Evolutionary conservation across 1,284 basidiomycete species (phyloP), one percentile per base, ranked within the genome.

Genomic region (Vanrija sp.): DNA sequence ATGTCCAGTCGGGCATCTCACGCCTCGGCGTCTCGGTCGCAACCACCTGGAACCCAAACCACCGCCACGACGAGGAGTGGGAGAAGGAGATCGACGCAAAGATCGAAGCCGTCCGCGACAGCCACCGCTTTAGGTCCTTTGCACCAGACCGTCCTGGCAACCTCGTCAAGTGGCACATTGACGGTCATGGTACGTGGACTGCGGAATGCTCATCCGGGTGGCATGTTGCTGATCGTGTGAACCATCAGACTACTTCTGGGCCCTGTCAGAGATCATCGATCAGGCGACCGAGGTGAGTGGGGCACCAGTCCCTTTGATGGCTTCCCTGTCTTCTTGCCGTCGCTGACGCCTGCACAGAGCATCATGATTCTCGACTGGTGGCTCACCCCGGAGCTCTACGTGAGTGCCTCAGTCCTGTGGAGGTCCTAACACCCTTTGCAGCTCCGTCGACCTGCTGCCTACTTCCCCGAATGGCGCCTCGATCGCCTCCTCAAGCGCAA

Each of bases 351-450:
- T 34, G 26, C 18, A 40, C 55, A 78, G 69, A 83, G 78, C 42
- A 92, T 92, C 65, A 92, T 91, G 76, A 80, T 80, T 49, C 67
- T 78, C 82, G 91, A 93, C 66, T 94, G 91, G 77, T 80, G 79
- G 92, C 83, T 96, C 55, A 88, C 88, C 0, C 92, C 92, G 1
- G 92, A 96, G 71, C 78, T 96, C 5, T 93, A 91, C 54, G 70
- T 74, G 18, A 54, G 68, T 39, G 7, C 6, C 25, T 40, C 23
- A 25, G 15, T 39, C 45, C 1, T 7, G 4, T n/a, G 16, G 14
- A 7, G 28, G 28, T 28, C 43, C 57, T 66, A n/a, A 64, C 48
- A 5, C 4, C 34, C 34, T 5, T 2, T 8, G 2, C 49, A 74
- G 75, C 85, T 96, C 23, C 86, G 93, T 47, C 87, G 94, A 16